These are phyloP conservation scores for Nannizziopsis barbatae DNA, from an alignment of 2,329 filamentous ascomycete genomes.

Conservation along the genomic window DNA sequence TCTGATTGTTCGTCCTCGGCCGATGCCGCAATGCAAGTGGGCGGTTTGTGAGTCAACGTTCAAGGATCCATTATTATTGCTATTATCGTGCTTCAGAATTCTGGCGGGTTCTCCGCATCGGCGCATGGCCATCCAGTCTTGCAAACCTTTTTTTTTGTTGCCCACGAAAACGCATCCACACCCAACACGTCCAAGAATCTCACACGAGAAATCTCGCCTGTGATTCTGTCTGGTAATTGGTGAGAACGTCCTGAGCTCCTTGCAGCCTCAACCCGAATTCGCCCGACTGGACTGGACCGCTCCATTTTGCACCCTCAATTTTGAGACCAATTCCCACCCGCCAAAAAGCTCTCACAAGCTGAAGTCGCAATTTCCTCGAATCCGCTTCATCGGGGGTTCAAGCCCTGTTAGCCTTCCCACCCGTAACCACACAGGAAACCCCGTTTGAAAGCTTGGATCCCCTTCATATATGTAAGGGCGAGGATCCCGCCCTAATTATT, in stretches of 20 bases:
- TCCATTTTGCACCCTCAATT: neutral
- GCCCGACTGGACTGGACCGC: constrained; percentile 5
- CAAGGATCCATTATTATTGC: neutral
- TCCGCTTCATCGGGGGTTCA: constrained; percentile 1
- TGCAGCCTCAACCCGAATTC: constrained; percentile 7
- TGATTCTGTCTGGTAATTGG: constrained; percentile 1
- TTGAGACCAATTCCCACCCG: neutral
- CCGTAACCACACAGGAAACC: neutral
- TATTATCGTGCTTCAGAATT: constrained; percentile 5
- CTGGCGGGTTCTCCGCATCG: constrained; percentile 10
- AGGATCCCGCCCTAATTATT: constrained; percentile 6
- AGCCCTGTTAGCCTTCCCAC: neutral
- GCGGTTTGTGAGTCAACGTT: constrained; percentile 3
- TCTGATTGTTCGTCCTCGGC: neutral
- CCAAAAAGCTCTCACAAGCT: constrained; percentile 6
- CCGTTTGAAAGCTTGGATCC: neutral
- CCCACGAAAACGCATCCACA: neutral
- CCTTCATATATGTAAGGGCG: constrained; percentile 8
- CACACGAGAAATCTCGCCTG: neutral
- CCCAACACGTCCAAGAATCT: neutral
- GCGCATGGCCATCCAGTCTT: neutral
- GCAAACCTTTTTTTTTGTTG: constrained; percentile 1
- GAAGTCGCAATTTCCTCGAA: constrained; percentile 11
- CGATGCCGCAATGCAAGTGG: neutral
- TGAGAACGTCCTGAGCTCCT: constrained; percentile 2